phyloP scores from a whole-genome alignment of 306 rosid species.

The Citrullus amarus region DNA sequence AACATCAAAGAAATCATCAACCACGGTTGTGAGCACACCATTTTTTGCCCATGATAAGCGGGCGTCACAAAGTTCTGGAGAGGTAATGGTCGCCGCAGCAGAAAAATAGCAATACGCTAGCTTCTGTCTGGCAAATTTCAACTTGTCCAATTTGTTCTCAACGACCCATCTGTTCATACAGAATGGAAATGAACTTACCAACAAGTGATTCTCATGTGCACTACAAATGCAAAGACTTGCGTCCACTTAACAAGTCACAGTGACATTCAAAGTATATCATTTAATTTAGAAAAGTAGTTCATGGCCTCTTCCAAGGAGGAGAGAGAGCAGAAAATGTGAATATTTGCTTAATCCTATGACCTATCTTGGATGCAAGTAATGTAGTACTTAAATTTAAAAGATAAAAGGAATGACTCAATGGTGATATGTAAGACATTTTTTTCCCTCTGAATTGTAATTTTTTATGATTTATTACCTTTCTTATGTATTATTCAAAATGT shows the following conservation, averaged over 20 bases:
- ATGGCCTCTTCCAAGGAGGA: background rate
- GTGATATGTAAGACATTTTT: background rate
- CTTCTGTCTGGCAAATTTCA: constrained; percentile 76
- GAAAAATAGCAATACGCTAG: constrained; percentile 63
- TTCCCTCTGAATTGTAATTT: background rate
- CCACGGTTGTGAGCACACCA: constrained; percentile 66
- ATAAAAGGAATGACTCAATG: background rate
- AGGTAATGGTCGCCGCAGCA: constrained; percentile 41
- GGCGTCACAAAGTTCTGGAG: constrained; percentile 59
- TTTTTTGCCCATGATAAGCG: constrained; percentile 76
- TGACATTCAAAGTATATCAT: background rate
- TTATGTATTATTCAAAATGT: background rate
- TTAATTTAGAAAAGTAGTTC: background rate
- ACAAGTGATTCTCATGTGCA: background rate
- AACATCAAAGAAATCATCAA: constrained; percentile 80
- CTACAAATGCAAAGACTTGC: background rate
- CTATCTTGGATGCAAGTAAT: background rate
- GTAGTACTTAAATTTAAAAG: background rate
- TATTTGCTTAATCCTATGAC: background rate
- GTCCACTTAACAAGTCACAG: background rate
- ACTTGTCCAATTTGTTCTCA: constrained; percentile 54
- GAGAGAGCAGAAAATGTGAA: background rate
- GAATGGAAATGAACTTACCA: background rate
- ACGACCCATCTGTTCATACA: constrained; percentile 51
- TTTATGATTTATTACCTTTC: background rate